Evolutionary conservation across 345 rosid species (phyloP).

Genomic region (Brassica cretica): DNA sequence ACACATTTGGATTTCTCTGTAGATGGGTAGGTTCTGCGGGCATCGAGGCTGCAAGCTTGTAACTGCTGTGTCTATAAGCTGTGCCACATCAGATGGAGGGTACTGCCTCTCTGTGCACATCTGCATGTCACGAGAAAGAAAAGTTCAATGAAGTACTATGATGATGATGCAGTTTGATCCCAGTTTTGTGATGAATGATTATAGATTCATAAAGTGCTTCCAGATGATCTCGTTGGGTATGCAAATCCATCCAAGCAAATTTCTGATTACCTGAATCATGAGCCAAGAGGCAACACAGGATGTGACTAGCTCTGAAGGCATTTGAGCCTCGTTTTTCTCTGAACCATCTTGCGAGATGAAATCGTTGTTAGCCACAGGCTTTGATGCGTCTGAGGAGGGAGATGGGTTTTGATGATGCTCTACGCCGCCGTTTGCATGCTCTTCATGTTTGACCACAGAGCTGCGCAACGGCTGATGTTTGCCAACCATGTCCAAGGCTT

Average conservation of each 20-base stretch:
- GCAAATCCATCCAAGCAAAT: slow-evolving; percentile 11
- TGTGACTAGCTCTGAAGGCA: slow-evolving; percentile 73
- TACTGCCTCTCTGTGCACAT: slow-evolving; percentile 81
- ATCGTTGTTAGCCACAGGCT: slow-evolving; percentile 29
- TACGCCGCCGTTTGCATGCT: slow-evolving; percentile 48
- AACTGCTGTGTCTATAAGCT: slow-evolving; percentile 78
- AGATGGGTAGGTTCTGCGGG: slow-evolving; percentile 74
- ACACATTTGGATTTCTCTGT: slow-evolving; percentile 81
- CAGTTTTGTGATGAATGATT: slow-evolving; percentile 8
- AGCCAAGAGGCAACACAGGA: slow-evolving; percentile 87
- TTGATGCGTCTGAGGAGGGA: slow-evolving; percentile 41
- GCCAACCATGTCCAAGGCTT: slow-evolving; percentile 64
- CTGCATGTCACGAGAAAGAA: slow-evolving; percentile 47
- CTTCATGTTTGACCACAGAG: slow-evolving; percentile 42
- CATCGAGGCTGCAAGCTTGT: slow-evolving; percentile 81
- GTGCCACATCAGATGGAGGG: slow-evolving; percentile 93
- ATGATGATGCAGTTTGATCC: neutral
- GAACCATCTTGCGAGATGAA: slow-evolving; percentile 41
- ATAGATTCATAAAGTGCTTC: slow-evolving; percentile 2
- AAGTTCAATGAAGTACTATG: neutral
- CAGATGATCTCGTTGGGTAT: slow-evolving; percentile 4
- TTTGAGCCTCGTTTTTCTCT: slow-evolving; percentile 50
- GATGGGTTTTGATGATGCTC: slow-evolving; percentile 39
- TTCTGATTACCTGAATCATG: slow-evolving; percentile 73
- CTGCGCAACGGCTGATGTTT: slow-evolving; percentile 46